phyloP scores from a whole-genome alignment of 2,329 filamentous ascomycete species.

The Fonsecaea monophora region DNA sequence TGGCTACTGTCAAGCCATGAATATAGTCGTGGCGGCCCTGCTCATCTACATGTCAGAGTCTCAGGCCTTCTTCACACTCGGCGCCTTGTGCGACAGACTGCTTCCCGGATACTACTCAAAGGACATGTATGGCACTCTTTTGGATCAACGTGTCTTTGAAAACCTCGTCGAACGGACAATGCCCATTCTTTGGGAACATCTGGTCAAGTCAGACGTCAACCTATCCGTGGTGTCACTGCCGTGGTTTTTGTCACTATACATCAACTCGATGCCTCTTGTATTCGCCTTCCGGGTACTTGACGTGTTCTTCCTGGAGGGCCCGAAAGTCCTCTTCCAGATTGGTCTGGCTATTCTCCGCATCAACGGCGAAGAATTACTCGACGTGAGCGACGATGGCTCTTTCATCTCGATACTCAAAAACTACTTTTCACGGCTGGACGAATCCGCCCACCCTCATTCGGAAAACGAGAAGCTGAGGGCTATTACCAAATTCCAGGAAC shows the following conservation, averaged over 20 bases:
- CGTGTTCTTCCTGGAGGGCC: conserved; percentile 97
- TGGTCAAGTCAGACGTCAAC: conserved; percentile 96
- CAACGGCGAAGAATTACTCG: conserved; percentile 93
- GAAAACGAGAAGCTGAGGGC: conserved; percentile 93
- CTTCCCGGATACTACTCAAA: conserved; percentile 97
- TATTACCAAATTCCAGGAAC: conserved; percentile 93
- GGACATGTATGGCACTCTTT: conserved; percentile 97
- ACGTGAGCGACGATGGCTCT: conserved; percentile 90
- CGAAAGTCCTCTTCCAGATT: conserved; percentile 96
- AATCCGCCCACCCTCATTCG: conserved; percentile 93
- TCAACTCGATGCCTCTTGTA: conserved; percentile 98
- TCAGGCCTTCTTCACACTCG: conserved; percentile 94
- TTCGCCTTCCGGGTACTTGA: conserved; percentile 97
- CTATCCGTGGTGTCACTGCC: conserved; percentile 95
- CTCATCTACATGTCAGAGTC: conserved; percentile 98
- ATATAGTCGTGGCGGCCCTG: conserved; percentile 96
- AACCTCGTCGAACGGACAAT: conserved; percentile 98
- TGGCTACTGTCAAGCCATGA: conserved; percentile 99
- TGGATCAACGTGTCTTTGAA: conserved; percentile 97
- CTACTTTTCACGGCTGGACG: conserved; percentile 91
- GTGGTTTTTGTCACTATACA: conserved; percentile 97
- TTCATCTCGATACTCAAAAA: conserved; percentile 96
- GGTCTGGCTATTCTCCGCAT: conserved; percentile 95
- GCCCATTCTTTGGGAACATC: conserved; percentile 96
- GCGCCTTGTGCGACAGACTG: conserved; percentile 87